Evolutionary conservation across 495 filamentous ascomycete species (phyloP), one percentile per base, ranked within the genome.

Genomic region (Xylaria curta): DNA sequence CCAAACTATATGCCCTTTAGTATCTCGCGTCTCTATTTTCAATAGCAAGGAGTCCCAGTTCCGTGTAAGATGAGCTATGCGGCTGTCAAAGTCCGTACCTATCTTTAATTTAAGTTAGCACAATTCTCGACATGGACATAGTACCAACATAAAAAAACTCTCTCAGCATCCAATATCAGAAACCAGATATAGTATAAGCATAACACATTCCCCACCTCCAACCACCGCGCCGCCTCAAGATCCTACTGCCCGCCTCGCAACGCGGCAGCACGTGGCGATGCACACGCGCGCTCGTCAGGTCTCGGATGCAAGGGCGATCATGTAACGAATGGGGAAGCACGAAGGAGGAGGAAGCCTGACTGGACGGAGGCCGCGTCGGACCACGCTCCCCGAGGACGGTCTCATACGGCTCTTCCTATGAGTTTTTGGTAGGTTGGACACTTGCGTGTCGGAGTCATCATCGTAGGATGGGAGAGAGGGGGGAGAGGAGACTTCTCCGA

Each of bases 331-430:
- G 72, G 73, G 47, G 70, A 69, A 65, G 77, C 77, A 49, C 69
- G 56, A 17, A 51, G 68, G 65, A 66, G 49, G 66, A 44, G 38
- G 12, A 42, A 13, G 38, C 36, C 36, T 7, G 36, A 38, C 6
- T 7, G 36, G 36, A 38, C 8, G 36, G 36, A 38, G 36, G 36
- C 36, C 36, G 36, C 36, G 6, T 38, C 53, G 28, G 21, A 12
- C 12, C 38, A 42, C 38, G 5, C n/a, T 8, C 21, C 42, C 70
- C 76, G 74, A 59, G 44, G 74, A 74, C 56, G 75, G 82, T 82
- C 82, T 85, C 81, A 85, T 79, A 85, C 84, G 84, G 84, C 84
- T 85, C 84, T 85, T 85, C 84, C 84, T 85, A 85, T 74, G 78
- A 73, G 24, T 71, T 70, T 54, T 49, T 68, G 77, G 75, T 75